phyloP scores from a whole-genome alignment of 495 filamentous ascomycete genomes.

The Lepraria neglecta region DNA sequence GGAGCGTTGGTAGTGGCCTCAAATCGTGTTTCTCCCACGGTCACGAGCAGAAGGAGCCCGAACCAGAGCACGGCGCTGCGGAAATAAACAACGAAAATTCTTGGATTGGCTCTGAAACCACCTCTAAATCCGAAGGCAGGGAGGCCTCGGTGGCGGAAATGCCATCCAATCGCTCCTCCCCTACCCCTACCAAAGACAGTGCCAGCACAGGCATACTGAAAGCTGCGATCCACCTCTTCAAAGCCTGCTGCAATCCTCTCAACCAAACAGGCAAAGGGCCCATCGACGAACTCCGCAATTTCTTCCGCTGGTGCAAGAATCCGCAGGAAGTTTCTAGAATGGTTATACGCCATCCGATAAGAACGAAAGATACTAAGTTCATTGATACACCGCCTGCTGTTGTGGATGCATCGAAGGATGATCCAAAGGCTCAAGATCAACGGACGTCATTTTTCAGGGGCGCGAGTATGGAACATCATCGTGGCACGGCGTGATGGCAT shows the following conservation, averaged over 20 bases:
- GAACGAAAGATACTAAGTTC: neutral
- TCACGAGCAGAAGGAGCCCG: neutral
- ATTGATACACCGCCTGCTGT: conserved; percentile 11
- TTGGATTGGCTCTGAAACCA: neutral
- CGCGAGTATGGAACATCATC: neutral
- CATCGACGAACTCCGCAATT: conserved; percentile 16
- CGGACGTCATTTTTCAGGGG: conserved; percentile 3
- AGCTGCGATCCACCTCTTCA: neutral
- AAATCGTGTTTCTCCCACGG: neutral
- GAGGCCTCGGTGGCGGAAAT: neutral
- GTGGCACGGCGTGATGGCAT: neutral
- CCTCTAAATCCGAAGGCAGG: neutral
- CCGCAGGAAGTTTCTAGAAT: conserved; percentile 10
- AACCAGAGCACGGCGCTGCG: neutral
- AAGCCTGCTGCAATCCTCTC: neutral
- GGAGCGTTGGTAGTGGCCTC: neutral
- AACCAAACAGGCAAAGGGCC: conserved; percentile 14
- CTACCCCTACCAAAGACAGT: neutral
- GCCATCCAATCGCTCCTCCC: neutral
- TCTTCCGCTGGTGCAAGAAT: conserved; percentile 18
- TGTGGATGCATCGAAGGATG: conserved; percentile 2
- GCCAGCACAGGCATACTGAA: neutral
- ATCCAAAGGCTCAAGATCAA: neutral
- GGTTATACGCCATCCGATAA: conserved; percentile 5
- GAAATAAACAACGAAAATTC: neutral